These are phyloP conservation scores for Agroathelia rolfsii DNA, from an alignment of 1,284 basidiomycete species.

Conservation along the genomic window DNA sequence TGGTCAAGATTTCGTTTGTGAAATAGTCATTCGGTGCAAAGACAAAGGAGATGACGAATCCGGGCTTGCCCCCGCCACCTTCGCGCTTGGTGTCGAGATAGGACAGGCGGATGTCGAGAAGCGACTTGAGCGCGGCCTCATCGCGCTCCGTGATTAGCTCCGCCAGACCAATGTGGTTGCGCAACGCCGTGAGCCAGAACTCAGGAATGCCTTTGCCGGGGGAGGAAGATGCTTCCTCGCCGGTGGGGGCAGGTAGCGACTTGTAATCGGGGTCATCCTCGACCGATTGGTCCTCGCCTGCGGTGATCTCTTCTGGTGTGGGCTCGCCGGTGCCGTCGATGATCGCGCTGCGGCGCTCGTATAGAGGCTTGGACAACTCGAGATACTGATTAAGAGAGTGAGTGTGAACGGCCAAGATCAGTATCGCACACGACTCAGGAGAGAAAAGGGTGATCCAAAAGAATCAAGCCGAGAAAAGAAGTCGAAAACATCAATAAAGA, in stretches of 20 bases:
- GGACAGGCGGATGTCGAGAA: slow-evolving; percentile 59
- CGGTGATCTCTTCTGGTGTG: slow-evolving; percentile 75
- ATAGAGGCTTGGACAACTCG: slow-evolving; percentile 76
- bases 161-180: slow-evolving; percentile 81
- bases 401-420: too few relatives aligned
- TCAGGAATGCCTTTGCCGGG: slow-evolving; percentile 70
- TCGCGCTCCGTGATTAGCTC: slow-evolving; percentile 93
- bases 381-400: too few relatives aligned
- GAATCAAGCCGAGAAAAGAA: slow-evolving; percentile 10
- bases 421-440: slow-evolving; percentile 6
- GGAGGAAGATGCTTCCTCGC: slow-evolving; percentile 21
- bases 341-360: slow-evolving; percentile 80
- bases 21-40: slow-evolving; percentile 87
- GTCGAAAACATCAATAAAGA: slow-evolving; percentile 1
- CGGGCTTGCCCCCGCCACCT: slow-evolving; percentile 56
- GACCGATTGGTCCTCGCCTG: slow-evolving; percentile 61
- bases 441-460: slow-evolving; percentile 9
- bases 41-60: slow-evolving; percentile 85
- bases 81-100: slow-evolving; percentile 48
- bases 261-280: slow-evolving; percentile 62
- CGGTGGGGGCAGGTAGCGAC: slow-evolving; percentile 39
- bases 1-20: slow-evolving; percentile 74
- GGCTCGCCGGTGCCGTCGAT: slow-evolving; percentile 72
- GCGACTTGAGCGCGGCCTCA: slow-evolving; percentile 62
- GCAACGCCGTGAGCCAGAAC: slow-evolving; percentile 96